Conservation (phyloP, 2,329 filamentous ascomycete genomes). For the Diaporthe humulicola region DNA sequence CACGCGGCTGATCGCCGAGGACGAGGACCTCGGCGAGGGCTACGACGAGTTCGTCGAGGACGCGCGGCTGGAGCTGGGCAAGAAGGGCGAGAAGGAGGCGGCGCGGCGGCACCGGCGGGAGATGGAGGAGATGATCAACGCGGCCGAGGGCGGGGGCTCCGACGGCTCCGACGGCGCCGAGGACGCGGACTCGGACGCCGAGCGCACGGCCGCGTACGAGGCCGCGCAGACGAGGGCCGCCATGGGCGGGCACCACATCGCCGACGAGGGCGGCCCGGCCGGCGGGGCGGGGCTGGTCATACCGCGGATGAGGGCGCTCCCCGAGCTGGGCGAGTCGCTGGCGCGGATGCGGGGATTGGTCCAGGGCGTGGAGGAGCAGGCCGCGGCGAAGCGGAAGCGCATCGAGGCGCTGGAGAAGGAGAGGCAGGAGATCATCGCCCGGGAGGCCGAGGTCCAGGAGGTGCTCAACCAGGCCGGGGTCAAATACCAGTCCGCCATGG, state of each 20-base stretch:
- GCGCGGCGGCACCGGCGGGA: slow-evolving; percentile 76
- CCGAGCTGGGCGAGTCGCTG: slow-evolving; percentile 77
- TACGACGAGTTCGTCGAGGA: slow-evolving; percentile 95
- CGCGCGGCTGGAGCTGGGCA: slow-evolving; percentile 82
- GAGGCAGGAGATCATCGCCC: slow-evolving; percentile 73
- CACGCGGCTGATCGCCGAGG: slow-evolving; percentile 83
- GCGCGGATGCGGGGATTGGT: slow-evolving; percentile 73
- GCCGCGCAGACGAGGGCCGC: slow-evolving; percentile 87
- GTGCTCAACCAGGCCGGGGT: slow-evolving; percentile 85
- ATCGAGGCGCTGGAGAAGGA: slow-evolving; percentile 78
- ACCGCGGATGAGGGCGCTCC: slow-evolving; percentile 82
- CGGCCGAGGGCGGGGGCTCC: slow-evolving; percentile 60
- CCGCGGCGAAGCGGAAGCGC: slow-evolving; percentile 70
- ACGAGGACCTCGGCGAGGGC: slow-evolving; percentile 93
- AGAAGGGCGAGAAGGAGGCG: slow-evolving; percentile 82
- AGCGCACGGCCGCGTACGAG: slow-evolving; percentile 86
- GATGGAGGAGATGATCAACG: slow-evolving; percentile 86
- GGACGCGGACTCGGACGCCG: slow-evolving; percentile 72
- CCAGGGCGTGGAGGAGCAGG: slow-evolving; percentile 72
- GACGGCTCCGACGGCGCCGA: slow-evolving; percentile 56
- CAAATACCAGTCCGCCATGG: slow-evolving; percentile 63
- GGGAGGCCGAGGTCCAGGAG: slow-evolving; percentile 84
- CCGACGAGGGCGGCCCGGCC: slow-evolving; percentile 54
- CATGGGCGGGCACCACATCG: slow-evolving; percentile 74
- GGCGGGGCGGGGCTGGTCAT: slow-evolving; percentile 58